These are phyloP conservation scores for Lactarius sanguifluus DNA, from an alignment of 768 basidiomycete species.

Conservation along the genomic window DNA sequence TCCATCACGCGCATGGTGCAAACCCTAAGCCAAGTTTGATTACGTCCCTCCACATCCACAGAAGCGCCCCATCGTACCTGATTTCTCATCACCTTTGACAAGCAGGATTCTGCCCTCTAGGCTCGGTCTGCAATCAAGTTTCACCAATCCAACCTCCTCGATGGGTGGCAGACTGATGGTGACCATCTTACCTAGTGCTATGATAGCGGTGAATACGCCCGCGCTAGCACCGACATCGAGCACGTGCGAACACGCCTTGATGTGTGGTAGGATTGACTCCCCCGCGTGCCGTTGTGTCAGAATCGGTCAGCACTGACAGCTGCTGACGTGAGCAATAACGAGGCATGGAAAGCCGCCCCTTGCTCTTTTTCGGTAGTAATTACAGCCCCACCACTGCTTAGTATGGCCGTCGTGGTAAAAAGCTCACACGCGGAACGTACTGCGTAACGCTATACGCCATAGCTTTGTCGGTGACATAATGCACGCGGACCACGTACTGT, in stretches of 20 bases:
- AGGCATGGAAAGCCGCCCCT: conserved; percentile 90
- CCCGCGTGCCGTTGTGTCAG: conserved; percentile 59
- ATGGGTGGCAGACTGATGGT: conserved; percentile 89
- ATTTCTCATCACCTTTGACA: conserved; percentile 74
- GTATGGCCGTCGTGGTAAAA: not conserved
- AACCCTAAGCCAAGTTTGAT: conserved; percentile 13
- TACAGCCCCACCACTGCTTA: conserved; percentile 1
- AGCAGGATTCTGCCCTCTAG: conserved; percentile 53
- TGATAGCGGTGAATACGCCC: conserved; percentile 80
- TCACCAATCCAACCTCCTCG: conserved; percentile 66
- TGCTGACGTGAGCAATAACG: not conserved
- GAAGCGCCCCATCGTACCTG: conserved; percentile 45
- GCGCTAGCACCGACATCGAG: conserved; percentile 90
- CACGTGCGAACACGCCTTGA: conserved; percentile 69
- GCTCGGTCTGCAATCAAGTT: conserved; percentile 56
- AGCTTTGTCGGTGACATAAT: conserved; percentile 41
- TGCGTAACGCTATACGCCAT: conserved; percentile 49
- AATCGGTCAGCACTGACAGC: not conserved
- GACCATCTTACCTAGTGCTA: conserved; percentile 47
- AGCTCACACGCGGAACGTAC: conserved; percentile 27
- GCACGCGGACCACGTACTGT: conserved; percentile 46
- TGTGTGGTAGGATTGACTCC: conserved; percentile 70
- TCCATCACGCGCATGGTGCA: conserved; percentile 62
- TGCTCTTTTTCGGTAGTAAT: conserved; percentile 83
- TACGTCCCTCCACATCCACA: not conserved